These are phyloP conservation scores for Lachnum nothofagi DNA, from an alignment of 2,329 filamentous ascomycete species.

Conservation along the genomic window DNA sequence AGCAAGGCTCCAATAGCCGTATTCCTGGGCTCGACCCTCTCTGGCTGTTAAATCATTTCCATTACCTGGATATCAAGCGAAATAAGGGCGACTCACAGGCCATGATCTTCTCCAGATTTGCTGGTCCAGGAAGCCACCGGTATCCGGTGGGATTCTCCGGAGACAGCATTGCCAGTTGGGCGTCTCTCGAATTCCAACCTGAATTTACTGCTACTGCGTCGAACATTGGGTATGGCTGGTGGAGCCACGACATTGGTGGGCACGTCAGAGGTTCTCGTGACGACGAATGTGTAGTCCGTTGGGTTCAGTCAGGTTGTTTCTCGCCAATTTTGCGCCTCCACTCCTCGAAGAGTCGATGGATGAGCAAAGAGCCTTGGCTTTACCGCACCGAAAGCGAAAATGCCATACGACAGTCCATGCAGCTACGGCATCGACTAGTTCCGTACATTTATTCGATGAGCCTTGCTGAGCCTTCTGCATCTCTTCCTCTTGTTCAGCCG, in stretches of 20 bases:
- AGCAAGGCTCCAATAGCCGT: slow-evolving; percentile 52
- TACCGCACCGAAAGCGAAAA: slow-evolving; percentile 43
- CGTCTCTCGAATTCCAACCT: slow-evolving; percentile 56
- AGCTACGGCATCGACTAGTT: slow-evolving; percentile 52
- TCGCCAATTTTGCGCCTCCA: slow-evolving; percentile 58
- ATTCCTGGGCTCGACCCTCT: slow-evolving; percentile 57
- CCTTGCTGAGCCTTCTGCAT: slow-evolving; percentile 37
- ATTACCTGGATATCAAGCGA: slow-evolving; percentile 50
- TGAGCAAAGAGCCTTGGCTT: slow-evolving; percentile 58
- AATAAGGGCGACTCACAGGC: slow-evolving; percentile 43
- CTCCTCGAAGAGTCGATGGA: slow-evolving; percentile 53
- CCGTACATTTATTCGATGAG: slow-evolving; percentile 59
- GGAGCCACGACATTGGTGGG: slow-evolving; percentile 64
- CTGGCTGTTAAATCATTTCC: slow-evolving; percentile 62
- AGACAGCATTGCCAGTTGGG: slow-evolving; percentile 56
- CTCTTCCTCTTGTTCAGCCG: slow-evolving; percentile 52
- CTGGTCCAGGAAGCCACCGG: slow-evolving; percentile 57
- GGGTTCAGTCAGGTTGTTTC: slow-evolving; percentile 58
- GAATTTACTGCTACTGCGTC: slow-evolving; percentile 62
- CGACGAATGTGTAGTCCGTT: slow-evolving; percentile 54
- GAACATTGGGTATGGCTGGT: slow-evolving; percentile 65
- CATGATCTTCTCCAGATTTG: slow-evolving; percentile 51
- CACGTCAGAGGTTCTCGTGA: slow-evolving; percentile 52
- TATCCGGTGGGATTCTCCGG: slow-evolving; percentile 63
- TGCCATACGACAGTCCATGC: slow-evolving; percentile 46